phyloP scores from a whole-genome alignment of 352 stramenopile genomes.

The Achlya hypogyna region DNA sequence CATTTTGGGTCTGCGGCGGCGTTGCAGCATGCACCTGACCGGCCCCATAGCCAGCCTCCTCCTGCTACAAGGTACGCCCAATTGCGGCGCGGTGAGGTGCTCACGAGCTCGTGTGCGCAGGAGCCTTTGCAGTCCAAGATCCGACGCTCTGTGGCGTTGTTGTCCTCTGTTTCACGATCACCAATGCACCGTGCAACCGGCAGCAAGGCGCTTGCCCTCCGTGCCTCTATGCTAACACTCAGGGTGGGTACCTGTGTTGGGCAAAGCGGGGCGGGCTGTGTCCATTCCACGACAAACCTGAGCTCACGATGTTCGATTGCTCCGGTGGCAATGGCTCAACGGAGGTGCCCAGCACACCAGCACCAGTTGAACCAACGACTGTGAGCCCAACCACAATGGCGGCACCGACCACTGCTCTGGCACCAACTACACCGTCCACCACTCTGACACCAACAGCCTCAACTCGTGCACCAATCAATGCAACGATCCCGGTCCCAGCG shows the following conservation, averaged over 20 bases:
- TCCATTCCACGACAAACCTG: background rate
- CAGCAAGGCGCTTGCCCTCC: background rate
- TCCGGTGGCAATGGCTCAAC: background rate
- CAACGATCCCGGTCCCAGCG: background rate
- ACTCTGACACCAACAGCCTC: background rate
- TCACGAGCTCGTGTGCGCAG: no score
- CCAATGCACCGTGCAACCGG: background rate
- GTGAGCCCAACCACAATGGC: background rate
- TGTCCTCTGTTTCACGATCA: background rate
- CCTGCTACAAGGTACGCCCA: background rate
- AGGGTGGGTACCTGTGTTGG: conserved; percentile 3
- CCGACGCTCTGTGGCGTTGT: background rate
- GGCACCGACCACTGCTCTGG: background rate
- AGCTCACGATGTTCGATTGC: conserved; percentile 6
- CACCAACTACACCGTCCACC: background rate
- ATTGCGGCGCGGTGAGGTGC: background rate
- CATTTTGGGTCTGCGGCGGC: background rate
- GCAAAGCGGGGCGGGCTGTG: background rate
- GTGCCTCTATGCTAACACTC: background rate
- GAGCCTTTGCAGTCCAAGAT: background rate
- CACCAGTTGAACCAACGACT: no score
- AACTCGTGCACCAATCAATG: background rate
- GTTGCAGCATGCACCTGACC: background rate
- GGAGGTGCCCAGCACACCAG: background rate
- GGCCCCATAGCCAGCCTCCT: background rate